These are phyloP conservation scores for Huntiella moniliformis DNA, from an alignment of 2,329 filamentous ascomycete genomes.

Conservation along the genomic window DNA sequence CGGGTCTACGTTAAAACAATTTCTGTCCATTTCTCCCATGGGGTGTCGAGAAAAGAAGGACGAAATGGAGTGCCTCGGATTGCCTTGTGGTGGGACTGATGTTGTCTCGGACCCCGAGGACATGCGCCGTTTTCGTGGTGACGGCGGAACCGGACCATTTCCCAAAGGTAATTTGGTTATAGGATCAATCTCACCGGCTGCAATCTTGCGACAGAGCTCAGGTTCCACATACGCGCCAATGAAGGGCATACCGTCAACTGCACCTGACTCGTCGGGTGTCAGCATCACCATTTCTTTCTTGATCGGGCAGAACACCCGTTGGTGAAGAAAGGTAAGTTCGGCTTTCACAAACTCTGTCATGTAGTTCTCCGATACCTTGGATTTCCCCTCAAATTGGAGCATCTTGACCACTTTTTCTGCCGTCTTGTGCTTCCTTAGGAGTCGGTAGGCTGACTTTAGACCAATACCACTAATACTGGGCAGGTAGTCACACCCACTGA, in stretches of 20 bases:
- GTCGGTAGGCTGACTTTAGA: slow-evolving; percentile 79
- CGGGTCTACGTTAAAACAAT: slow-evolving; percentile 37
- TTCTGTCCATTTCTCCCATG: slow-evolving; percentile 43
- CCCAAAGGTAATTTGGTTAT: slow-evolving; percentile 57
- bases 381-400: slow-evolving; percentile 78
- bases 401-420: slow-evolving; percentile 66
- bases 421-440: slow-evolving; percentile 77
- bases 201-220: slow-evolving; percentile 53
- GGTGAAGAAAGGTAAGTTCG: slow-evolving; percentile 82
- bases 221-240: slow-evolving; percentile 58
- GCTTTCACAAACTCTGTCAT: slow-evolving; percentile 66
- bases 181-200: slow-evolving; percentile 67
- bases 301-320: slow-evolving; percentile 78
- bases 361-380: slow-evolving; percentile 63
- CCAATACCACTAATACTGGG: slow-evolving; percentile 68
- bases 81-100: slow-evolving; percentile 18
- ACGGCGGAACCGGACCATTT: slow-evolving; percentile 21
- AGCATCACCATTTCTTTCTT: slow-evolving; percentile 55
- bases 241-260: slow-evolving; percentile 55
- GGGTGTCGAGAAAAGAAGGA: slow-evolving; percentile 36
- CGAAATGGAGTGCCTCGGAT: slow-evolving; percentile 26
- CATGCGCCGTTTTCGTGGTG: slow-evolving; percentile 13
- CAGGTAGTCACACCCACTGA: slow-evolving; percentile 95
- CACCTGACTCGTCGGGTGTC: slow-evolving; percentile 43
- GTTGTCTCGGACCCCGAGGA: slow-evolving; percentile 6